phyloP scores from a whole-genome alignment of 78 protist genomes.

The Tieghemostelium lacteum region DNA sequence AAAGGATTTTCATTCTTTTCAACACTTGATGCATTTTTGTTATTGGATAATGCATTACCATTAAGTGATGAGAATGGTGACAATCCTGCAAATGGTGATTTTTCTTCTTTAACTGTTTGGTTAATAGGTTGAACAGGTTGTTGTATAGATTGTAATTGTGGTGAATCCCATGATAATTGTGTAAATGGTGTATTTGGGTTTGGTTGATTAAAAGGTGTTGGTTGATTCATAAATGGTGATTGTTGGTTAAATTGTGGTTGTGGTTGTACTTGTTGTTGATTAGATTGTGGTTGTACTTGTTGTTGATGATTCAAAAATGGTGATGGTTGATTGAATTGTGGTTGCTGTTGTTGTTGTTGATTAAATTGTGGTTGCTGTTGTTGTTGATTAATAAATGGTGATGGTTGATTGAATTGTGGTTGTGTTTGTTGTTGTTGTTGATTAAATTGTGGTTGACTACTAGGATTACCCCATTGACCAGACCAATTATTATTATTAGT shows the following conservation, averaged over 20 bases:
- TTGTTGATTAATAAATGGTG: slow-evolving; percentile 2
- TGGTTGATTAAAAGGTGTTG: neutral
- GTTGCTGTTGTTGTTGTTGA: neutral
- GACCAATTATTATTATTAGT: too few relatives aligned
- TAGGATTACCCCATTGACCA: neutral
- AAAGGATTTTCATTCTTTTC: slow-evolving; percentile 32
- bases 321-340: neutral
- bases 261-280: neutral
- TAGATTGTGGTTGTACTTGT: neutral
- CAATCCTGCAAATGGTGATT: slow-evolving; percentile 47
- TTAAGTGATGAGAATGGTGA: slow-evolving; percentile 30
- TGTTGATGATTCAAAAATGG: neutral
- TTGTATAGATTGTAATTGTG: neutral
- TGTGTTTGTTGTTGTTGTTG: slow-evolving; percentile 13
- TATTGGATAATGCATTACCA: neutral
- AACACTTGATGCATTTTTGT: neutral
- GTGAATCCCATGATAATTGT: neutral
- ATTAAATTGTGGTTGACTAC: neutral
- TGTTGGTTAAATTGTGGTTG: slow-evolving; percentile 12
- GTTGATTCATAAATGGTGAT: neutral
- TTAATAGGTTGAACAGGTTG: slow-evolving; percentile 35
- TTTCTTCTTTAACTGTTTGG: slow-evolving; percentile 36
- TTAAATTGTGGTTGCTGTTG: neutral
- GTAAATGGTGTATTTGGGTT: neutral
- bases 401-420: slow-evolving; percentile 13